These are phyloP conservation scores for Penicillium ucsense DNA, from an alignment of 495 filamentous ascomycete genomes.

Conservation along the genomic window DNA sequence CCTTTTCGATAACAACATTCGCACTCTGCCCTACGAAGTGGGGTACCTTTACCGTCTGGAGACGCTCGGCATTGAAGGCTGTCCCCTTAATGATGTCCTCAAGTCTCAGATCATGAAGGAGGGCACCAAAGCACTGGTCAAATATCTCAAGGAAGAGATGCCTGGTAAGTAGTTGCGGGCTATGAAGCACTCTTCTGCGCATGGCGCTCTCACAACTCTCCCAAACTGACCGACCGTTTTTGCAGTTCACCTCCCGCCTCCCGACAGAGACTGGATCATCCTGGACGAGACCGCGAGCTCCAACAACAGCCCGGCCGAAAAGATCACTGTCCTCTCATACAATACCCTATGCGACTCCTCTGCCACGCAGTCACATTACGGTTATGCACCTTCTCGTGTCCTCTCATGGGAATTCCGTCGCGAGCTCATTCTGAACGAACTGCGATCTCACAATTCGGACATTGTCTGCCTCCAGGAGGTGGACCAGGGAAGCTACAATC, in stretches of 20 bases:
- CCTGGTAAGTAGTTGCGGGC: conserved; percentile 50
- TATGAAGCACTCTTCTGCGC: too few relatives aligned
- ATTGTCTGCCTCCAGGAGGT: conserved; percentile 91
- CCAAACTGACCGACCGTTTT: too few relatives aligned
- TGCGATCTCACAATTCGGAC: conserved; percentile 72
- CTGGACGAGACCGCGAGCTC: conserved; percentile 47
- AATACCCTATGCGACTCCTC: conserved; percentile 92
- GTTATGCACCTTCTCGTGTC: conserved; percentile 71
- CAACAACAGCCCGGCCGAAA: conserved; percentile 36
- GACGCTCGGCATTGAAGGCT: conserved; percentile 84
- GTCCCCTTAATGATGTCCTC: conserved; percentile 62
- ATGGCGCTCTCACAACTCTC: too few relatives aligned
- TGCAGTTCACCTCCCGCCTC: conserved; percentile 52
- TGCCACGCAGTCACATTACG: conserved; percentile 72
- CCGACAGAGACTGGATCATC: conserved; percentile 60
- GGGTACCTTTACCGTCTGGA: conserved; percentile 81
- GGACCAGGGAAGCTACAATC: conserved; percentile 79
- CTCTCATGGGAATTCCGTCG: conserved; percentile 80
- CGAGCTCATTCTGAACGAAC: conserved; percentile 69
- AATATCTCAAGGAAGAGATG: conserved; percentile 68
- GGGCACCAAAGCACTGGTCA: conserved; percentile 77
- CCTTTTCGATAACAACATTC: conserved; percentile 83
- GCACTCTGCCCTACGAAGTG: conserved; percentile 71
- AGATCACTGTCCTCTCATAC: conserved; percentile 76
- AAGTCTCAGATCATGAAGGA: conserved; percentile 73